phyloP scores from a whole-genome alignment of 129 eudicot genomes.

The Flaveria ramosissima region DNA sequence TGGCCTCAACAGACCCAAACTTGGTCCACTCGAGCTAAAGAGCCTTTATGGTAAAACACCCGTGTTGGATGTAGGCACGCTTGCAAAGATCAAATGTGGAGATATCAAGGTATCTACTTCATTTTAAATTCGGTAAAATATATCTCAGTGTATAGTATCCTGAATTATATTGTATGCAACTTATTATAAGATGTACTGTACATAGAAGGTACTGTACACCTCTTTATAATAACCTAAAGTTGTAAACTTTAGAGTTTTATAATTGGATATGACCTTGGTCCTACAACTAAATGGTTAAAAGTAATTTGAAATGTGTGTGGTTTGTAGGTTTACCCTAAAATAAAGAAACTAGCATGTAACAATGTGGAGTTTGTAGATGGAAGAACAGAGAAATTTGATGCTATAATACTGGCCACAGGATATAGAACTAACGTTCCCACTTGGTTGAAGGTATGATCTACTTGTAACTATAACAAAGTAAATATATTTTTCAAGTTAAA shows the following conservation, averaged over 20 bases:
- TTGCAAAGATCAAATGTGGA: conserved; percentile 51
- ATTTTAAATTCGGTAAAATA: not conserved
- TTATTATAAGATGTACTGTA: not conserved
- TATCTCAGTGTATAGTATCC: not conserved
- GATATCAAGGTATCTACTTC: conserved; percentile 47
- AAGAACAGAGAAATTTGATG: conserved; percentile 51
- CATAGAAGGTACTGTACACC: not conserved
- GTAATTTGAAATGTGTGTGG: not conserved
- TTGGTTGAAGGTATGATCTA: conserved; percentile 55
- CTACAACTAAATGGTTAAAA: not conserved
- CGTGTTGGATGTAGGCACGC: conserved; percentile 65
- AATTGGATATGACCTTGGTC: not conserved
- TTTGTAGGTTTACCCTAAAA: conserved; percentile 54
- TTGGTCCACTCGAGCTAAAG: conserved; percentile 63
- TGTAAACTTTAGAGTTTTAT: not conserved
- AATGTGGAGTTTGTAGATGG: conserved; percentile 58
- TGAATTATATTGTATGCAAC: not conserved
- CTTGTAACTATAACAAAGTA: not conserved
- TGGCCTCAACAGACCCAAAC: conserved; percentile 54
- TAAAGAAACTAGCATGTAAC: conserved; percentile 46
- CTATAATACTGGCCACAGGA: conserved; percentile 61
- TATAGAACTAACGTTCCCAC: conserved; percentile 56
- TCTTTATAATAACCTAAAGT: not conserved
- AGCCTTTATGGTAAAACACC: conserved; percentile 58
- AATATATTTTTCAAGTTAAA: not conserved